Conservation (phyloP, 495 filamentous ascomycete genomes). For the Parathielavia hyrcaniae region DNA sequence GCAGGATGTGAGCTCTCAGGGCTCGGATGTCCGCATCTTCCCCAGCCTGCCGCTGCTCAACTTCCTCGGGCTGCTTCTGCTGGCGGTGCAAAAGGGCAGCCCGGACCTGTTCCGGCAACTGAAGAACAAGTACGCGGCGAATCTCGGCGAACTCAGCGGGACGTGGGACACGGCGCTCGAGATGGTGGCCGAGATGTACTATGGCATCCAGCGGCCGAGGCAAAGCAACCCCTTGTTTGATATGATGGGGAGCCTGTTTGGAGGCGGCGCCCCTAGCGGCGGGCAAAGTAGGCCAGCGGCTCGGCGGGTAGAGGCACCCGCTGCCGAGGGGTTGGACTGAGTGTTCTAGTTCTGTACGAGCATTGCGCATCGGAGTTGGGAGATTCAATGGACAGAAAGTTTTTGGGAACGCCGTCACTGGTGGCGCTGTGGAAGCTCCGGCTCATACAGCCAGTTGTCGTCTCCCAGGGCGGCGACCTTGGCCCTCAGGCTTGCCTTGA, state of each 20-base stretch:
- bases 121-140: constrained; percentile 67
- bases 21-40: constrained; percentile 72
- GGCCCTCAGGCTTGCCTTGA: constrained; percentile 63
- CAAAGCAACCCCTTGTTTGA: constrained; percentile 88
- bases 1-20: constrained; percentile 74
- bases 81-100: constrained; percentile 74
- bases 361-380: neutral
- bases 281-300: constrained; percentile 38
- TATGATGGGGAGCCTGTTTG: constrained; percentile 95
- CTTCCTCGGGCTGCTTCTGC: constrained; percentile 76
- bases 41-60: constrained; percentile 86
- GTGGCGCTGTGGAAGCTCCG: constrained; percentile 45
- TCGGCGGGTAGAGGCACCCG: constrained; percentile 44
- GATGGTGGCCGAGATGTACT: constrained; percentile 93
- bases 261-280: constrained; percentile 49
- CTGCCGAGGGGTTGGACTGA: constrained; percentile 50
- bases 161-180: constrained; percentile 80
- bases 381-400: neutral
- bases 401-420: neutral
- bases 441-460: constrained; percentile 89
- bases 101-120: constrained; percentile 77
- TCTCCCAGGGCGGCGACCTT: constrained; percentile 69
- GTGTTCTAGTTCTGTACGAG: neutral
- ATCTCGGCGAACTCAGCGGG: constrained; percentile 62
- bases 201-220: constrained; percentile 81